phyloP scores from a whole-genome alignment of 106 monocot genomes.

The Dactylorhiza incarnata region DNA sequence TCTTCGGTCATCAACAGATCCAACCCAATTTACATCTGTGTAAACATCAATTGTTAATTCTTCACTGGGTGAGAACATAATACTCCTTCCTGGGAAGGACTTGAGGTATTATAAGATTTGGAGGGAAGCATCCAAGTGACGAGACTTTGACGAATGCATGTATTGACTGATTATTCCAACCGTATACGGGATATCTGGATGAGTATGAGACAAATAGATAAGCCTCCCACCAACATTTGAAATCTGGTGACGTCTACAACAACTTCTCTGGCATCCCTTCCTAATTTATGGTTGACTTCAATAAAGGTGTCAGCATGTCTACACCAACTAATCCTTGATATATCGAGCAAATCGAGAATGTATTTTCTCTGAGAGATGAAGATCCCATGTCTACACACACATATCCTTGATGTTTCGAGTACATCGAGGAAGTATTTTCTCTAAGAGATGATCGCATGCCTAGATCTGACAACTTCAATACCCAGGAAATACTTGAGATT shows the following conservation, averaged over 20 bases:
- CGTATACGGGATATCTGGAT: not conserved
- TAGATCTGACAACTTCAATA: not conserved
- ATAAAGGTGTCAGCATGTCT: not conserved
- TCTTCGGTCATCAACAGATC: not conserved
- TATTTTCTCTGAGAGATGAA: not conserved
- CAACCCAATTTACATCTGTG: not conserved
- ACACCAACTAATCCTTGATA: not conserved
- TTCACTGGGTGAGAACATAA: not conserved
- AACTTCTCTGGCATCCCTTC: not conserved
- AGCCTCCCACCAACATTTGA: too few relatives aligned
- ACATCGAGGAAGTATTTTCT: too few relatives aligned
- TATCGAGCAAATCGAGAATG: not conserved
- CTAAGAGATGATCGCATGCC: too few relatives aligned
- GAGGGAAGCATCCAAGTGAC: not conserved
- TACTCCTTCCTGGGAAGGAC: not conserved
- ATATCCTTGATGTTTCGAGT: too few relatives aligned
- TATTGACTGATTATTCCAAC: not conserved
- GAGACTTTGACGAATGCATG: not conserved
- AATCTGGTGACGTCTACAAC: too few relatives aligned
- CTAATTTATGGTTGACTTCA: not conserved
- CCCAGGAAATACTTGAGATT: not conserved
- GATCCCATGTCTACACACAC: not conserved
- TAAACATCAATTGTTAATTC: not conserved
- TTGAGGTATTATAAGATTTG: not conserved
- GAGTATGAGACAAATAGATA: not conserved